Conservation (phyloP, 257 asterid species). For the Salvia rosmarinus region DNA sequence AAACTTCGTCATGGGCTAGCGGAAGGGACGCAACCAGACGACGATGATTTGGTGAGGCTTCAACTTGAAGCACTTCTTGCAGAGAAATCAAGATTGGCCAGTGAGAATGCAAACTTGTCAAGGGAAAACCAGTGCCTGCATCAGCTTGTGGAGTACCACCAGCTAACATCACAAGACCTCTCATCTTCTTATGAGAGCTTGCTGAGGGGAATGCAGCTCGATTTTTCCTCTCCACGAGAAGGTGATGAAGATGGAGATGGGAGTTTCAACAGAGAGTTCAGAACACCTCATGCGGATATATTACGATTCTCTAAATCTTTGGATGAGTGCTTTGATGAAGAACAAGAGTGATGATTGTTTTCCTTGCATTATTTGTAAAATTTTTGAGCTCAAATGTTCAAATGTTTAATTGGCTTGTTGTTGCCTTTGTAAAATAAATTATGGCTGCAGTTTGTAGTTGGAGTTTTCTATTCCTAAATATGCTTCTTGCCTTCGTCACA, state of each 20-base stretch:
- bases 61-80: constrained; percentile 91
- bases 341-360: constrained; percentile 4
- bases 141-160: constrained; percentile 92
- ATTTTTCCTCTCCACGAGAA: constrained; percentile 59
- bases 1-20: constrained; percentile 69
- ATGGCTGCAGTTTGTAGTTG: not conserved
- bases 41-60: constrained; percentile 97
- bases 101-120: constrained; percentile 77
- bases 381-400: not conserved
- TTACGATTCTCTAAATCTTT: constrained; percentile 53
- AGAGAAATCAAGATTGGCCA: constrained; percentile 85
- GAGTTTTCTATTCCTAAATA: no score
- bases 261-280: constrained; percentile 4
- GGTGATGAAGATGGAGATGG: constrained; percentile 31
- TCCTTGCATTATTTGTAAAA: not conserved
- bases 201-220: constrained; percentile 69
- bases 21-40: constrained; percentile 60
- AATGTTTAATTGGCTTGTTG: not conserved
- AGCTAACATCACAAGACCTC: constrained; percentile 77
- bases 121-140: constrained; percentile 86
- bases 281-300: constrained; percentile 41
- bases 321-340: constrained; percentile 66
- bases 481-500: no score
- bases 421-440: not conserved
- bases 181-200: constrained; percentile 88